These are phyloP conservation scores for Sphagnum magellanicum DNA, from an alignment of 228 moss, liverwort and hornwort genomes.

Conservation along the genomic window DNA sequence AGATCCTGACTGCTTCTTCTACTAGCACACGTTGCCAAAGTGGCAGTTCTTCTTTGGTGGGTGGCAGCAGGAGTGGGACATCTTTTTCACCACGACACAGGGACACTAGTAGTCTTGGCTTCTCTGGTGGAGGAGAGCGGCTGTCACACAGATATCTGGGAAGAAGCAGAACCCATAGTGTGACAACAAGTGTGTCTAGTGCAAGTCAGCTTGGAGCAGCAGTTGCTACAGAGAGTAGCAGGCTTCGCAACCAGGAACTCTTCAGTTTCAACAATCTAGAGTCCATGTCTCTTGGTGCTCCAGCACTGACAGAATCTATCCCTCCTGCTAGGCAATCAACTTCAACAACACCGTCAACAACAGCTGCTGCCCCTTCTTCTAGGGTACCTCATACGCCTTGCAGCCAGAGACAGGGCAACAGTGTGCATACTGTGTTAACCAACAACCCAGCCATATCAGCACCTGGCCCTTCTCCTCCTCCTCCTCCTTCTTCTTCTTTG, in stretches of 20 bases:
- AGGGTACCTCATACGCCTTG: conserved; percentile 75
- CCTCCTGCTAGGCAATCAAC: conserved; percentile 21
- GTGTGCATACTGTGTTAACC: conserved; percentile 34
- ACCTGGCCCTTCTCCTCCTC: conserved; percentile 55
- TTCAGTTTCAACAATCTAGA: conserved; percentile 24
- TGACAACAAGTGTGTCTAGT: conserved; percentile 20
- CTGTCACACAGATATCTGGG: conserved; percentile 37
- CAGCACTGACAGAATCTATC: neutral
- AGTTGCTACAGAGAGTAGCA: conserved; percentile 34
- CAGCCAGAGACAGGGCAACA: conserved; percentile 51
- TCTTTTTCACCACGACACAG: conserved; percentile 27
- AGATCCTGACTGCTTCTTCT: conserved; percentile 21
- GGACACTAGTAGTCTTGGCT: conserved; percentile 20
- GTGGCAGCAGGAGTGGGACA: conserved; percentile 30
- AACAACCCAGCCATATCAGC: conserved; percentile 22
- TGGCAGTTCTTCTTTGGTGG: conserved; percentile 21
- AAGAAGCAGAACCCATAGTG: conserved; percentile 18
- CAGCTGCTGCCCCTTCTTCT: conserved; percentile 51
- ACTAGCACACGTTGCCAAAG: conserved; percentile 5
- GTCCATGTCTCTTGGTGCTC: conserved; percentile 2
- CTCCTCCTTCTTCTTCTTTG: conserved; percentile 46
- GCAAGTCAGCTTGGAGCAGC: conserved; percentile 25
- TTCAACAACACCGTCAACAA: conserved; percentile 18
- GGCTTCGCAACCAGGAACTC: conserved; percentile 42
- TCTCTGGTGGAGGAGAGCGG: conserved; percentile 30